phyloP scores from a whole-genome alignment of 345 rosid genomes.

The Garcia nutans region DNA sequence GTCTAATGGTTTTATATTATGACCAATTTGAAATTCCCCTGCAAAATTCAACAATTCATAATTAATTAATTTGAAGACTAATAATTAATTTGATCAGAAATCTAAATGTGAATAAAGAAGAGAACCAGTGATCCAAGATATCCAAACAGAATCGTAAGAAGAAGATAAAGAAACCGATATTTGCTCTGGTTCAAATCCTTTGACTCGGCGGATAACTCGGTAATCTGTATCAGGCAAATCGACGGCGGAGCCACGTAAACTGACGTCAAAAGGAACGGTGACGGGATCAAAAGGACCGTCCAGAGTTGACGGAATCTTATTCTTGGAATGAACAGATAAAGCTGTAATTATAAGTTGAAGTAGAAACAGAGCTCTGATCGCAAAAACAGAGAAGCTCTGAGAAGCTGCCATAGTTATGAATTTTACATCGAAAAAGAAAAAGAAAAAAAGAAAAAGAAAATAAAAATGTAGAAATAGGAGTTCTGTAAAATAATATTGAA shows the following conservation, averaged over 20 bases:
- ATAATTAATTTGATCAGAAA: background rate
- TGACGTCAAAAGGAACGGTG: constrained; percentile 54
- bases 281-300: constrained; percentile 70
- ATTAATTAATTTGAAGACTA: background rate
- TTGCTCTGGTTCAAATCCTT: constrained; percentile 64
- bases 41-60: constrained; percentile 11
- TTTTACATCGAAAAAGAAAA: background rate
- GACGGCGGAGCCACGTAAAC: constrained; percentile 56
- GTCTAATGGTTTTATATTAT: constrained; percentile 45
- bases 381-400: background rate
- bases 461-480: background rate
- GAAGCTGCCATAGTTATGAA: background rate
- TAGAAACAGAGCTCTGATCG: background rate
- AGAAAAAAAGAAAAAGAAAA: background rate
- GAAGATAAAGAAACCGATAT: constrained; percentile 59
- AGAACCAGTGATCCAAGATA: constrained; percentile 74
- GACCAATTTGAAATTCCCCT: constrained; percentile 62
- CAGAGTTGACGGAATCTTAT: constrained; percentile 45
- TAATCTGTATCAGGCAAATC: constrained; percentile 68
- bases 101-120: background rate
- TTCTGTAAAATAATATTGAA: no score
- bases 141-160: constrained; percentile 60
- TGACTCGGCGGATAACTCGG: constrained; percentile 54
- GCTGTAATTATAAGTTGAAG: background rate
- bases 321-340: background rate